These are phyloP conservation scores for Polymyxa betae DNA, from an alignment of 208 protist species.

Conservation along the genomic window DNA sequence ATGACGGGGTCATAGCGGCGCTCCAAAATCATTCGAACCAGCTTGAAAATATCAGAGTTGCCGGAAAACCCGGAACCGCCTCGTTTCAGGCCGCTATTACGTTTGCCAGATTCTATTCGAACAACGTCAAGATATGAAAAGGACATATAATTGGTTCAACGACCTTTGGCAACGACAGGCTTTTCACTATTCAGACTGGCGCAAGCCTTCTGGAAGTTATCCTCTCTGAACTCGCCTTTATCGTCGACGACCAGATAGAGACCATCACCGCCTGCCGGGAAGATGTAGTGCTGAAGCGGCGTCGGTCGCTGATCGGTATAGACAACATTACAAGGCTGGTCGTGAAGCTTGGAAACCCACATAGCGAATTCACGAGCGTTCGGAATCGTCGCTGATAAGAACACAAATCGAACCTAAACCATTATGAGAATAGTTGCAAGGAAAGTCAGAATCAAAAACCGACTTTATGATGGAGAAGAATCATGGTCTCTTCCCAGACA, in stretches of 20 bases:
- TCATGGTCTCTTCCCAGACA: constrained; percentile 99
- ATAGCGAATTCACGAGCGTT: constrained; percentile 98
- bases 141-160: not conserved
- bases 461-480: constrained; percentile 94
- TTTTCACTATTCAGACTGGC: constrained; percentile 21
- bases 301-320: constrained; percentile 99
- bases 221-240: constrained; percentile 79
- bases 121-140: not conserved
- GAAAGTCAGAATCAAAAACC: constrained; percentile 75
- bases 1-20: constrained; percentile 80
- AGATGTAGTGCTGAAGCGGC: constrained; percentile 98
- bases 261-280: constrained; percentile 89
- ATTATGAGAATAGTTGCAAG: not conserved
- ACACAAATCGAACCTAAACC: constrained; percentile 92
- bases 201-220: constrained; percentile 91
- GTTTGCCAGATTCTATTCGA: not conserved
- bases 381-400: constrained; percentile 99
- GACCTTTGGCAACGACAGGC: not conserved
- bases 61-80: not conserved
- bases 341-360: constrained; percentile 91
- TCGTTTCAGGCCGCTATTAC: not conserved
- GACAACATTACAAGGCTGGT: constrained; percentile 96
- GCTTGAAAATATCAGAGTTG: constrained; percentile 53
- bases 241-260: constrained; percentile 96
- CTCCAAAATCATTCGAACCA: constrained; percentile 61